Percentiles rank a stretch among this genome's conserved stretches.
These are phyloP conservation scores for Zalaria obscura DNA, from an alignment of 2,329 filamentous ascomycete species.

Conservation along the genomic window DNA sequence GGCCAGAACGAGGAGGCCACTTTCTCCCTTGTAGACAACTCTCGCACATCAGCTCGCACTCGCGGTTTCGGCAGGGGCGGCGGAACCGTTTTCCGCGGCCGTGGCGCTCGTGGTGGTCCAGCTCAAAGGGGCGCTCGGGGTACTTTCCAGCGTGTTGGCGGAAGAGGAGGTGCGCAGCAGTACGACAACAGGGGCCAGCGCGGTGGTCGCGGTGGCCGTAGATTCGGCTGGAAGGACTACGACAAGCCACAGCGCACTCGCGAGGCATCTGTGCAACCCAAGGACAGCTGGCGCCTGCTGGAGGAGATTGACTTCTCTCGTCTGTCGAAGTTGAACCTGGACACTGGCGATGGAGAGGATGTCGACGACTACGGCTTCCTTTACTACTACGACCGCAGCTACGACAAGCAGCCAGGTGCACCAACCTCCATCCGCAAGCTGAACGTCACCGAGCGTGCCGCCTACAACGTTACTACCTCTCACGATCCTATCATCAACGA, in stretches of 20 bases:
- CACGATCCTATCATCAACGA: slow-evolving; percentile 95
- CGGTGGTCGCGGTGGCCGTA: slow-evolving; percentile 60
- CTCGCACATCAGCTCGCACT: slow-evolving; percentile 69
- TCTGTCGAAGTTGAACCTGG: slow-evolving; percentile 86
- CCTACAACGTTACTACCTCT: slow-evolving; percentile 96
- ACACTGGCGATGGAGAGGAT: slow-evolving; percentile 89
- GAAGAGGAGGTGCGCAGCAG: slow-evolving; percentile 51
- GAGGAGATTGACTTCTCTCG: slow-evolving; percentile 99
- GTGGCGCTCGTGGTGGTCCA: slow-evolving; percentile 57
- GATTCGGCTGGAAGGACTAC: slow-evolving; percentile 97
- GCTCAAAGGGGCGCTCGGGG: slow-evolving; percentile 50
- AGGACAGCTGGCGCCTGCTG: slow-evolving; percentile 85
- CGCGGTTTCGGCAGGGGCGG: slow-evolving; percentile 73
- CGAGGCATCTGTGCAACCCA: slow-evolving; percentile 91
- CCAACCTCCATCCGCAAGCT: slow-evolving; percentile 82
- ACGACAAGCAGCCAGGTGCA: slow-evolving; percentile 77
- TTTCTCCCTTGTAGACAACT: slow-evolving; percentile 97
- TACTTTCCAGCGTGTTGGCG: slow-evolving; percentile 58
- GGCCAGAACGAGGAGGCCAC: slow-evolving; percentile 88
- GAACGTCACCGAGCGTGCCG: slow-evolving; percentile 77
- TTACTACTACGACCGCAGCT: slow-evolving; percentile 93
- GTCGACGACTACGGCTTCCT: slow-evolving; percentile 93
- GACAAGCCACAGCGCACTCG: slow-evolving; percentile 96
- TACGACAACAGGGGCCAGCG: slow-evolving; percentile 59
- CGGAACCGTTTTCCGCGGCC: slow-evolving; percentile 74